A percentile compares a stretch with the other conserved stretches of the same genome.
Evolutionary conservation across 148 eudicot genomes (phyloP).

Genomic region (Chenopodium album): DNA sequence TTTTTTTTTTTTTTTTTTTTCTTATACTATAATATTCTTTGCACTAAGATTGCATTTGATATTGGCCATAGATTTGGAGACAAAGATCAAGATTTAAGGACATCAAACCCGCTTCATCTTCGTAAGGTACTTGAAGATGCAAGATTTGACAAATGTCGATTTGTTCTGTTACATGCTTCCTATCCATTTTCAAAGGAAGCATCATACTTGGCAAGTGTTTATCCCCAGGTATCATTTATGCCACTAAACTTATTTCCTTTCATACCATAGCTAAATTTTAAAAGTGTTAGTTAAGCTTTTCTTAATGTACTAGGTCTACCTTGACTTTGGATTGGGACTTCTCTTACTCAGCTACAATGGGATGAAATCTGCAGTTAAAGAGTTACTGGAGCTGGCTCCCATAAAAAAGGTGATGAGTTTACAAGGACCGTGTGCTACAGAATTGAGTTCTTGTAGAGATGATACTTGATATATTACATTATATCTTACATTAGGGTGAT

Average conservation of each 20-base stretch:
- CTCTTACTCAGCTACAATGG: conserved; percentile 85
- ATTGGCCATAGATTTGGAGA: conserved; percentile 71
- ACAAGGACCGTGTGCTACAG: not conserved
- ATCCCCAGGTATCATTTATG: conserved; percentile 57
- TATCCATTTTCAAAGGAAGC: conserved; percentile 98
- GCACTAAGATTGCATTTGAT: not conserved
- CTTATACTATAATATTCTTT: not conserved
- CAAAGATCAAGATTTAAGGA: conserved; percentile 86
- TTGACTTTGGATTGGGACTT: conserved; percentile 89
- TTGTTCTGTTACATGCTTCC: conserved; percentile 91
- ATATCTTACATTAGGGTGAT: conserved; percentile 18
- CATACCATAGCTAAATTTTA: conserved; percentile 8
- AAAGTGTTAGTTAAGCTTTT: not conserved
- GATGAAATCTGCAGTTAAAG: conserved; percentile 81
- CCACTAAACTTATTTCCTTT: not conserved
- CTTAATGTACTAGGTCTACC: conserved; percentile 58
- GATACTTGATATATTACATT: not conserved
- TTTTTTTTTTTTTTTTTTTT: not conserved
- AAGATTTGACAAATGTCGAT: conserved; percentile 62
- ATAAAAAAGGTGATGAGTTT: conserved; percentile 67
- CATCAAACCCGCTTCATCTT: conserved; percentile 88
- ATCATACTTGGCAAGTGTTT: conserved; percentile 85
- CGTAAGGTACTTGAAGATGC: conserved; percentile 80
- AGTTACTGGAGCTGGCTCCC: conserved; percentile 90
- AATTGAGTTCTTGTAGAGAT: not conserved